These are phyloP conservation scores for Arabidopsis lyrata DNA, from an alignment of 441 rosid genomes.

Conservation along the genomic window DNA sequence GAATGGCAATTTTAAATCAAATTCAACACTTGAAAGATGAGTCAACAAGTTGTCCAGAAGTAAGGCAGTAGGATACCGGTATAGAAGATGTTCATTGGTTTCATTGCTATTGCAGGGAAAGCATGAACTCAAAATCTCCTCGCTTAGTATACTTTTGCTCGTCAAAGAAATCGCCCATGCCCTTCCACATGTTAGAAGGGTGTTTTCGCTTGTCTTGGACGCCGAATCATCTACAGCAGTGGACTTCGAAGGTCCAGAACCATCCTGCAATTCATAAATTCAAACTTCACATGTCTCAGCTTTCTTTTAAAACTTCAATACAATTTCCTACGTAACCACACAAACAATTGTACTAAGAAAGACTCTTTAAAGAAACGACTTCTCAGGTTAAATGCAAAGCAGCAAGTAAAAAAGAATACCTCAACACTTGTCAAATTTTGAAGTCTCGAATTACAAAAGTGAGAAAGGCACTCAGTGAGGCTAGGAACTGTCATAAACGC, in stretches of 20 bases:
- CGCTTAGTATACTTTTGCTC: constrained; percentile 53
- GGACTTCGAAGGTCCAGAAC: constrained; percentile 58
- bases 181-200: constrained; percentile 73
- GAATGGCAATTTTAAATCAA: neutral
- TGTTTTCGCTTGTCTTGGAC: constrained; percentile 41
- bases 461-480: constrained; percentile 66
- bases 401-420: constrained; percentile 49
- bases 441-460: constrained; percentile 65
- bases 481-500: constrained; percentile 59
- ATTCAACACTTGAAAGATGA: neutral
- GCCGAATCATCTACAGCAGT: constrained; percentile 47
- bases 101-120: constrained; percentile 48
- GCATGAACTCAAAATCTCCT: constrained; percentile 64
- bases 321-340: neutral
- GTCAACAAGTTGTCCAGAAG: constrained; percentile 18
- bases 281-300: constrained; percentile 4
- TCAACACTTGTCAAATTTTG: constrained; percentile 44
- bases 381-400: neutral
- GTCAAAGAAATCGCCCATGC: constrained; percentile 91
- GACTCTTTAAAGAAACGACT: neutral
- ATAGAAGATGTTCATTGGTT: constrained; percentile 64
- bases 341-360: neutral
- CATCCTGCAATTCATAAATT: constrained; percentile 54
- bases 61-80: constrained; percentile 59
- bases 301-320: neutral